Percentiles rank a stretch among this genome's conserved stretches.
These are phyloP conservation scores for Annulohypoxylon moriforme DNA, from an alignment of 495 filamentous ascomycete species.

Conservation along the genomic window DNA sequence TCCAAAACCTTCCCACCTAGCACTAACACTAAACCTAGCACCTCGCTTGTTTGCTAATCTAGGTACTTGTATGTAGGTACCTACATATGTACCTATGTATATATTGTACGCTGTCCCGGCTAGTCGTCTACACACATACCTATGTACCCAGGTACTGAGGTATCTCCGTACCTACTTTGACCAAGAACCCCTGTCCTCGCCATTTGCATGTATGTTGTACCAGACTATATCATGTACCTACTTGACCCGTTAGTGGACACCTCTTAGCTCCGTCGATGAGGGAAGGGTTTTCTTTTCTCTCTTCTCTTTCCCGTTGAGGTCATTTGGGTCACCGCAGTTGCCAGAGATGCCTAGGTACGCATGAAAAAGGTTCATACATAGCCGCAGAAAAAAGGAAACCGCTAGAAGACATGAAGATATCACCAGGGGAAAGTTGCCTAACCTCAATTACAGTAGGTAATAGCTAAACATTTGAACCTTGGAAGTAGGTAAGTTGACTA, in stretches of 20 bases:
- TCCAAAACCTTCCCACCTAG: neutral
- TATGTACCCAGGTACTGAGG: neutral
- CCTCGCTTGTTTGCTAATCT: conserved; percentile 5
- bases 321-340: conserved; percentile 5
- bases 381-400: conserved; percentile 1
- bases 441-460: neutral
- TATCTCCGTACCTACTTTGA: neutral
- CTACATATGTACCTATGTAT: neutral
- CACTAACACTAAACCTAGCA: neutral
- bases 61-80: neutral
- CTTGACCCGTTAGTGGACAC: neutral
- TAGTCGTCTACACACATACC: neutral
- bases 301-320: neutral
- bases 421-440: neutral
- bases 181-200: neutral
- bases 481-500: neutral
- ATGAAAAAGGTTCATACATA: neutral
- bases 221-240: too few species aligned
- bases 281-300: neutral
- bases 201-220: neutral
- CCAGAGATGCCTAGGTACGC: neutral
- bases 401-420: neutral
- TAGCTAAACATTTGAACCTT: too few species aligned
- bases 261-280: neutral
- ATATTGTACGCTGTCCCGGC: too few species aligned